These are phyloP conservation scores for Ganoderma sinense DNA, from an alignment of 1,284 basidiomycete genomes.

Conservation along the genomic window DNA sequence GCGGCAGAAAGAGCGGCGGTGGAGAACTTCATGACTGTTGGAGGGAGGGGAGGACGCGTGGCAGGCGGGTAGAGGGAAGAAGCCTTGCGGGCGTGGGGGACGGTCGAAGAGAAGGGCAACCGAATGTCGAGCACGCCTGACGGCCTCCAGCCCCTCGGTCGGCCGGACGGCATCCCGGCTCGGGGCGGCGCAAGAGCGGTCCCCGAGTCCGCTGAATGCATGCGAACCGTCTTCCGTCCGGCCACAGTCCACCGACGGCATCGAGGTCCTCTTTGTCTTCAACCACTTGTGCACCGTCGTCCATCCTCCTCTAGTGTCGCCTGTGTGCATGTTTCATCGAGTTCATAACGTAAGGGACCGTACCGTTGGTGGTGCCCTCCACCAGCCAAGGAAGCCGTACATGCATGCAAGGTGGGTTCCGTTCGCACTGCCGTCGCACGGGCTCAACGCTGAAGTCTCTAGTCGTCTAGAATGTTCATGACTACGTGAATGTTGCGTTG, in stretches of 20 bases:
- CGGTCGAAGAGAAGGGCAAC: slow-evolving; percentile 11
- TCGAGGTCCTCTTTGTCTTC: neutral
- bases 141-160: slow-evolving; percentile 1
- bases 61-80: slow-evolving; percentile 10
- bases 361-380: neutral
- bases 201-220: neutral
- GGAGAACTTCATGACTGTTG: slow-evolving; percentile 46
- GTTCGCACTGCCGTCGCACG: neutral
- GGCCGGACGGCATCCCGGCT: slow-evolving; percentile 13
- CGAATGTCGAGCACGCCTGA: neutral
- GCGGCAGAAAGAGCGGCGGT: slow-evolving; percentile 43
- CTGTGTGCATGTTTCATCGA: neutral
- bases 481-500: neutral
- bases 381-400: neutral
- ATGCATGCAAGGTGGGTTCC: neutral
- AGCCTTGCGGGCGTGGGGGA: slow-evolving; percentile 21
- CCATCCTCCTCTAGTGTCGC: neutral
- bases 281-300: neutral
- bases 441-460: neutral
- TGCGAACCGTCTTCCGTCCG: neutral
- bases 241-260: neutral
- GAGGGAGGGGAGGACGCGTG: slow-evolving; percentile 15
- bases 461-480: neutral
- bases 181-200: slow-evolving; percentile 1
- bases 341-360: neutral